Base-by-base conservation (phyloP, 768 basidiomycete species). In the Gymnopilus dilepis region DNA sequence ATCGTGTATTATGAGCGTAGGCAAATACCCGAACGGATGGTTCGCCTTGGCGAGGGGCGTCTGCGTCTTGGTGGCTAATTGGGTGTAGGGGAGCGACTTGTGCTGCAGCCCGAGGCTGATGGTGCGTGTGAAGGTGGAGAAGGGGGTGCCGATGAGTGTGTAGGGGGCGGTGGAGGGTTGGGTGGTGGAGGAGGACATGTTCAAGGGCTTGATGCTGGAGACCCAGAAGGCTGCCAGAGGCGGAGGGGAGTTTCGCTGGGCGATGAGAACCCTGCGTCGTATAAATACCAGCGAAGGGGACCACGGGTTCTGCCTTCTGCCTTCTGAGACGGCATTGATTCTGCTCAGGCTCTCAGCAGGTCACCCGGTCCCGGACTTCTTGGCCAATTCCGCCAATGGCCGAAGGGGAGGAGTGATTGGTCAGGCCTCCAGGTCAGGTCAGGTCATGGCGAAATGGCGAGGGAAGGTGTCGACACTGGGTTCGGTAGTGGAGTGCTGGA, bases 71-170 rank as follows among this genome's bases (percentile, higher is more conserved):
- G 71, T 69, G 0, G 69, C 26, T 5, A 67, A 53, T 41, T 75
- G 74, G 6, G 59, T 62, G 59, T 68, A 75, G 22, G 61, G 55
- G 24, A 76, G 43, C 17, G 67, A 64, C 52, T 76, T 76, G 66
- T 74, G 64, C 19, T 71, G 68, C 40, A 76, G 59, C 2, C 72
- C 74, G 15, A 76, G 60, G 7, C 72, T 60, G 37, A 76, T 72
- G 1, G 75, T 73, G 5, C 75, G 68, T 3, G 75, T 76, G 58
- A 76, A 76, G 13, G 75, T 74, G 1, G 75, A 76, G 67, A 72
- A 75, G 0, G 74, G 74, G 0, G 73, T 75, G 13, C 75, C 75
- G 48, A 75, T 62, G 42, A 76, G 52, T 15, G 73, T 73, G 64
- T 70, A 65, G n/a, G n/a, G n/a, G n/a, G n/a, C n/a, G n/a, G n/a